Conservation (phyloP, 176 grass and related monocot genomes). For the Ensete ventricosum region DNA sequence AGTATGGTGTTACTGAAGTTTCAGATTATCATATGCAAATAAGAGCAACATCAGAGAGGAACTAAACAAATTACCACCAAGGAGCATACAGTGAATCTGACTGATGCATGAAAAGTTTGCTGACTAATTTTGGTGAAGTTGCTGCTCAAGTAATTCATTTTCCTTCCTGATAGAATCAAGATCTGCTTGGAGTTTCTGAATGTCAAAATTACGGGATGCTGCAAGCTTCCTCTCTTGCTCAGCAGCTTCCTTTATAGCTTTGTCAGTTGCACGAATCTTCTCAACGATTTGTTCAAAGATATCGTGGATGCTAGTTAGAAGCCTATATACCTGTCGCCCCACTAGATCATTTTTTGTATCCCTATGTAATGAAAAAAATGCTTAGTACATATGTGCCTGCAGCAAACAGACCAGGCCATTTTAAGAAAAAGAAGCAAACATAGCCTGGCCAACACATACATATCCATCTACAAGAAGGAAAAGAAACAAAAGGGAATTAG, state of each 20-base stretch:
- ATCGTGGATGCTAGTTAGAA: constrained; percentile 19
- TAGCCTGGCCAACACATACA: too few relatives aligned
- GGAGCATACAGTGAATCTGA: too few relatives aligned
- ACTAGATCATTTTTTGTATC: constrained; percentile 7
- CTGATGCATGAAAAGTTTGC: too few relatives aligned
- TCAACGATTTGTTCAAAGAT: constrained; percentile 10
- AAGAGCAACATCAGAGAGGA: too few relatives aligned
- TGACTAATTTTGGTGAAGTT: not conserved
- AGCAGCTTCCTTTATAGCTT: constrained; percentile 9
- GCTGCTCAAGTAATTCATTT: constrained; percentile 16
- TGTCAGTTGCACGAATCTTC: constrained; percentile 7
- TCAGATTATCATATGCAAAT: too few relatives aligned
- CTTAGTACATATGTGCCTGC: not conserved
- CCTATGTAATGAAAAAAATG: not conserved
- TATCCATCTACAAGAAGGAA: too few relatives aligned
- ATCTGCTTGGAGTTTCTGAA: constrained; percentile 13
- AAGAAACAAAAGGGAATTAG: too few relatives aligned
- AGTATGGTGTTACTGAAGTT: too few relatives aligned
- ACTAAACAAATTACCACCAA: too few relatives aligned
- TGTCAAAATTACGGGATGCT: constrained; percentile 7
- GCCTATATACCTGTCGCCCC: constrained; percentile 12
- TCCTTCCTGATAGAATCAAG: constrained; percentile 17
- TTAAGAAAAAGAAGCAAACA: not conserved
- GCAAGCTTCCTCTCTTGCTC: constrained; percentile 15
- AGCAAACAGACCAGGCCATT: not conserved